Base-by-base conservation (phyloP, 257 asterid genomes). In the Solanum pennellii region DNA sequence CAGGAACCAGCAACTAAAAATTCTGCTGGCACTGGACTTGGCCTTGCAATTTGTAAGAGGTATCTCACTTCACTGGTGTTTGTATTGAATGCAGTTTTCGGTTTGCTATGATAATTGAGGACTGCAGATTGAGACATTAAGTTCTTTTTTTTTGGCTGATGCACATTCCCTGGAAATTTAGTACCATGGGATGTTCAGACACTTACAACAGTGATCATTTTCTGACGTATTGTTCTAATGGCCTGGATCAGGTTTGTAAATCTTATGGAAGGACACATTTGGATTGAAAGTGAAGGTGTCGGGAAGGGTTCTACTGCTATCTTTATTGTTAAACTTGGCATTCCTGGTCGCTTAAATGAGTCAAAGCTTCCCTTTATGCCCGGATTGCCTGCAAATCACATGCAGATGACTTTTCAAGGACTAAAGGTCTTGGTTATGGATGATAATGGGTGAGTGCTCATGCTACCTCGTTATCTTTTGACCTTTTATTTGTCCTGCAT, bases 21-120 rank as follows among this genome's bases (percentile, higher is more conserved):
- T 90, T 87, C 97, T 79, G 91, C 94, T 82, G 99, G 99, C 76
- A 92, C 96, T 89, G 99, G 99, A 42, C 99, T 97, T 85, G 99
- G 99, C 88, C 95, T 97, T 83, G 99, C 99, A 25, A 95, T 97
- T 88, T 93, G 94, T 89, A 97, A 92, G 91, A 94, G 99, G 99
- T 96, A 91, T 68, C 33, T 60, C 82, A 52, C 18, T 56, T 59
- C 85, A 15, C 65, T n/a, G 65, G 49, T 69, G 18, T 76, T 27
- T 56, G 45, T 3, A 29, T 45, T 88, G n/a, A 60, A 23, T 83
- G 31, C 11, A 3, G n/a, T 66, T 73, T 72, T 68, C 16, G 21
- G 85, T 82, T 49, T 82, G 27, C 44, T 60, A 29, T 18, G 7
- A 82, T 49, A 47, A 33, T 21, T 56, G 85, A 82, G 71, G 33